Percentiles rank a stretch among this genome's conserved stretches.
These are phyloP conservation scores for Hypoxylon sp. DNA, from an alignment of 2,329 filamentous ascomycete genomes.

Conservation along the genomic window DNA sequence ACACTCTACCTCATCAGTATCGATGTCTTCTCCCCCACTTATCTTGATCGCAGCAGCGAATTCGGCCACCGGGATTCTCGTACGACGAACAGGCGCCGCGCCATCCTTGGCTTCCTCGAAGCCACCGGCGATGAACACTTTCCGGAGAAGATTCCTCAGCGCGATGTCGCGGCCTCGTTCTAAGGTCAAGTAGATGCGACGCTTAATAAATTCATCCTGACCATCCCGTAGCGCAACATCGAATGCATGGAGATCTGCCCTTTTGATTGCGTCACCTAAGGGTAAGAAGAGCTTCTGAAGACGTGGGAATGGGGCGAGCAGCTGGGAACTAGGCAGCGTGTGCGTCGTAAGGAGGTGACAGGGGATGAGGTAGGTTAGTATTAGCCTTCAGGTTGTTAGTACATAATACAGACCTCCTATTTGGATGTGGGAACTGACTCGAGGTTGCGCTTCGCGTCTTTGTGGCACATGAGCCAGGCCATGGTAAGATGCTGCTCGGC, in stretches of 20 bases:
- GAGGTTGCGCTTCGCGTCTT: slow-evolving; percentile 79
- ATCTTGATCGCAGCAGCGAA: slow-evolving; percentile 89
- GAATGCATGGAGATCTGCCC: slow-evolving; percentile 86
- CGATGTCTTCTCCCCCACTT: slow-evolving; percentile 76
- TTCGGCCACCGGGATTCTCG: slow-evolving; percentile 84
- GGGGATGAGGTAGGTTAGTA: slow-evolving; percentile 94
- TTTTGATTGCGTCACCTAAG: slow-evolving; percentile 83
- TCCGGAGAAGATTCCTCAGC: slow-evolving; percentile 90
- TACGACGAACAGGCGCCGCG: slow-evolving; percentile 74
- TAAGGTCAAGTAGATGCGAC: slow-evolving; percentile 93
- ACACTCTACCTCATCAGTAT: slow-evolving; percentile 95
- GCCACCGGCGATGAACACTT: slow-evolving; percentile 88
- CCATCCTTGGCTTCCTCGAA: slow-evolving; percentile 83
- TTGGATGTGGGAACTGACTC: slow-evolving; percentile 70
- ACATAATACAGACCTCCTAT: slow-evolving; percentile 5
- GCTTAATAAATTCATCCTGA: slow-evolving; percentile 93
- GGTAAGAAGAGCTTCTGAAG: slow-evolving; percentile 85
- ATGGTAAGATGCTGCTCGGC: slow-evolving; percentile 85
- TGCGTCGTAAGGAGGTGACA: slow-evolving; percentile 92
- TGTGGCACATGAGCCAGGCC: slow-evolving; percentile 87
- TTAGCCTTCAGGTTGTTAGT: slow-evolving; percentile 72
- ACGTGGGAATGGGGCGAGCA: slow-evolving; percentile 82
- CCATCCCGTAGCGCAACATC: slow-evolving; percentile 84
- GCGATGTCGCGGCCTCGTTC: slow-evolving; percentile 94
- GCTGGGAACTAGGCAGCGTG: slow-evolving; percentile 79